Evolutionary conservation across 441 rosid genomes (phyloP), one percentile per base, ranked within the genome.

Genomic region (Dalechampia spathulata): DNA sequence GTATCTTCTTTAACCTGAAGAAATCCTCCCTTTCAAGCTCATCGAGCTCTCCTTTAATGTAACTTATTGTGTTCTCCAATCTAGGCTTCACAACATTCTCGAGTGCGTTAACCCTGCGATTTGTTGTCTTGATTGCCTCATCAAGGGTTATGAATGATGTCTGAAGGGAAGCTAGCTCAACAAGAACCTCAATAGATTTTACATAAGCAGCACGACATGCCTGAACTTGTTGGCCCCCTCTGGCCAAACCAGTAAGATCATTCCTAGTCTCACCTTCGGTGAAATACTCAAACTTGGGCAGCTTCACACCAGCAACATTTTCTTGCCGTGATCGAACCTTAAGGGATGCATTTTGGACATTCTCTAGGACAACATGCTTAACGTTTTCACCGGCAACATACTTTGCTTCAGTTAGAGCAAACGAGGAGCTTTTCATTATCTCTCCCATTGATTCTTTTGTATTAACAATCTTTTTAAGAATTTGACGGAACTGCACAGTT

Each of bases 21-120:
- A 90, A 90, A 69, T 90, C 93, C 57, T 86, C 97, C 47, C 95
- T 84, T 71, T 90, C 95, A 22, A 90, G 93, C 72, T 86, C 95
- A 72, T 90, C 97, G 81, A 90, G 71, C 80, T 90, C 95, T 32
- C 78, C 93, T 66, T 81, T 90, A 43, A 90, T 90, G 73, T 86
- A 86, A 60, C 19, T 79, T 10, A 86, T 80, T 4, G 95, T 90
- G 55, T 86, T 90, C 81, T 90, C 95, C 64, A 90, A 9, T 65
- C 78, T 86, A 2, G 97, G 97, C 66, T 84, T 85, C 72, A 86
- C 97, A 47, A 90, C 97, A 71, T 78, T 90, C 76, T 90, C 97
- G 49, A 90, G 52, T 44, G 95, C 95, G 45, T 90, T 90, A n/a
- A 90, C 97, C 74, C 97, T 82, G 5, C 95, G 90, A 30, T 90